Evolutionary conservation across 352 stramenopile genomes (phyloP), one percentile per base, ranked within the genome.

Genomic region (Plasmopara muralis): DNA sequence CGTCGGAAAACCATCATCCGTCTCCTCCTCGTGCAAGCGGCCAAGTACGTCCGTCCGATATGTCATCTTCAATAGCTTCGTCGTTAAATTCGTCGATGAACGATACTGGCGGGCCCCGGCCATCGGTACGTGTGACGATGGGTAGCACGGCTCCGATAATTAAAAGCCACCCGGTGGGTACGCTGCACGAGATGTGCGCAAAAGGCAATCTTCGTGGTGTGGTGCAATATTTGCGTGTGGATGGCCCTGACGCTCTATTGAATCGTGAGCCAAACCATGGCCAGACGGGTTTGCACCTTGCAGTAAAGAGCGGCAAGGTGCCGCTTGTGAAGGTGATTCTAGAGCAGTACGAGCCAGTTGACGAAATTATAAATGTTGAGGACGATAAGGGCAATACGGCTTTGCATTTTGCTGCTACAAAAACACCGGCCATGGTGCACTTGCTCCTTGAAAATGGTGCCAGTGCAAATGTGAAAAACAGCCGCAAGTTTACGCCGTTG

Each of bases 321-420:
- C 75, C 81, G 51, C 65, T 91, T 35, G 81, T 89, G 40, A 90
- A 93, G 66, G 61, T 89, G 38, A 79, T 93, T 46, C 41, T 91
- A 14, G 83, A 93, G 48, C 80, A 89, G 50, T 93, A 79, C 62
- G 82, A 89, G 37, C 71, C 78, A 28, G 38, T 86, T 29, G 78
- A 89, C 33, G 83, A 93, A 35, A 71, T 93, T 7, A 73, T 93
- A 53, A 90, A 89, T 55, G 48, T 89, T 15, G 83, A 91, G 43
- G 83, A 93, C 53, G 83, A 93, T 67, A 93, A 93, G 56, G 83
- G 83, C 60, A 93, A 93, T 66, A 89, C 83, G 39, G 76, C 77
- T 47, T 61, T 93, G 49, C 83, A 93, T 55, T 93, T 93, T 70
- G 83, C 83, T 6, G 83, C 83, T 35, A 93, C 83, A 9, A 93